phyloP scores from a whole-genome alignment of 192 early-diverging fungal genomes.

The Umbelopsis ramanniana region DNA sequence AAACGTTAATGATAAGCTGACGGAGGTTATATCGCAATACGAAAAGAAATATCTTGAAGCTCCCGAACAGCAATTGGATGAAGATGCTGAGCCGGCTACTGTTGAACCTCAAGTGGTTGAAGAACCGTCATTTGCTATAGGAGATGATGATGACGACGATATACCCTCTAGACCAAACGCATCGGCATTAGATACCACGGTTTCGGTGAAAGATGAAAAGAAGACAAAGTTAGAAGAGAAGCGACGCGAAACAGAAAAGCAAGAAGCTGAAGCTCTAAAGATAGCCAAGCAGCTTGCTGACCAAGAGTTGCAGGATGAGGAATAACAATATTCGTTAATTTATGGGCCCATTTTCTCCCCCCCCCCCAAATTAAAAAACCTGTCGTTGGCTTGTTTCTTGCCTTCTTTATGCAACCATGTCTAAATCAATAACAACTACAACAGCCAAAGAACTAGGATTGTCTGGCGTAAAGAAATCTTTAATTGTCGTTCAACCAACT shows the following conservation, averaged over 20 bases:
- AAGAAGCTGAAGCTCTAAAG: slow-evolving; percentile 38
- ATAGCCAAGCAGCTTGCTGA: slow-evolving; percentile 27
- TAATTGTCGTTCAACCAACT: slow-evolving; percentile 52
- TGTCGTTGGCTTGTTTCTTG: not conserved
- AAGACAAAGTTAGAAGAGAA: slow-evolving; percentile 26
- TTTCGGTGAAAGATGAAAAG: not conserved
- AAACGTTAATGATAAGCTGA: slow-evolving; percentile 31
- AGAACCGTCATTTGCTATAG: slow-evolving; percentile 35
- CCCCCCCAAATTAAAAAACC: not conserved
- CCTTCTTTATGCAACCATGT: slow-evolving; percentile 6
- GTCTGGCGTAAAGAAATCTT: slow-evolving; percentile 21
- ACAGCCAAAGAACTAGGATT: slow-evolving; percentile 38
- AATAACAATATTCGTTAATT: not conserved
- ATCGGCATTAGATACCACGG: not conserved
- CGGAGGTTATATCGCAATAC: slow-evolving; percentile 3
- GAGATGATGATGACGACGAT: slow-evolving; percentile 37
- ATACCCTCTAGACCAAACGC: slow-evolving; percentile 15
- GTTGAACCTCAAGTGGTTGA: not conserved
- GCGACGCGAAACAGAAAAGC: slow-evolving; percentile 33
- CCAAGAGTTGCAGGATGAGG: not conserved
- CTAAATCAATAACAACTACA: slow-evolving; percentile 21
- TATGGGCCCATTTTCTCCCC: not conserved
- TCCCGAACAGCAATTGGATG: not conserved
- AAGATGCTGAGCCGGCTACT: not conserved
- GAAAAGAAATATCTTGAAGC: slow-evolving; percentile 4